phyloP scores from a whole-genome alignment of 163 green algal species.

The Volvox carteri region DNA sequence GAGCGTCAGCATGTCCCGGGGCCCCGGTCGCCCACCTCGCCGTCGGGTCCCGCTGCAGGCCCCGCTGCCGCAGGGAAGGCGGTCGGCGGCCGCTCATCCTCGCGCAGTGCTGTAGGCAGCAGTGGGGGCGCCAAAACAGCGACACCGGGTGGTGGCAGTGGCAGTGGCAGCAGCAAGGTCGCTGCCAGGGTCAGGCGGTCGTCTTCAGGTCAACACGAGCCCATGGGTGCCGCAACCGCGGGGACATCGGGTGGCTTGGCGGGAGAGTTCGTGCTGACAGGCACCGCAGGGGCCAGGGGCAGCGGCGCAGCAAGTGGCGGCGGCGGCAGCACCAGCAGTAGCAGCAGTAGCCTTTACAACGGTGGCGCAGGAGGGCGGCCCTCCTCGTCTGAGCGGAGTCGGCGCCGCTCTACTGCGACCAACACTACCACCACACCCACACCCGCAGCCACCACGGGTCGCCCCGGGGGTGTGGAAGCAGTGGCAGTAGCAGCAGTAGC shows the following conservation, averaged over 20 bases:
- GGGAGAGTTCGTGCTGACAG: not conserved
- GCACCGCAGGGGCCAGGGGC: not conserved
- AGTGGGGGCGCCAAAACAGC: not conserved
- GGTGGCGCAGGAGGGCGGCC: not conserved
- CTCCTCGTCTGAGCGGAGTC: slow-evolving; percentile 16
- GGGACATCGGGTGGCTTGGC: not conserved
- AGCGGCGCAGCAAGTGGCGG: not conserved
- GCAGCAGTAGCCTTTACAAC: not conserved
- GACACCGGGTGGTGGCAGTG: not conserved
- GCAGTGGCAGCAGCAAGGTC: not conserved
- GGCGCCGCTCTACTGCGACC: not conserved
- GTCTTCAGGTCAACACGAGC: not conserved
- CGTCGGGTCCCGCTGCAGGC: not conserved
- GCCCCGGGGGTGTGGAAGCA: not conserved
- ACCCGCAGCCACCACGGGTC: no score
- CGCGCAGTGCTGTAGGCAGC: not conserved
- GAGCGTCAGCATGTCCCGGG: not conserved
- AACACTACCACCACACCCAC: not conserved
- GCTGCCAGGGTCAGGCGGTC: not conserved
- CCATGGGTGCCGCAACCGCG: not conserved
- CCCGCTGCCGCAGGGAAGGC: not conserved
- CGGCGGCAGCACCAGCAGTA: not conserved
- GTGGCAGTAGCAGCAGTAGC: not conserved
- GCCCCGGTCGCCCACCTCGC: not conserved
- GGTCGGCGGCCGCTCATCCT: not conserved